Percentiles rank a stretch among this genome's conserved stretches.
Conservation (phyloP, 192 early-diverging fungal species). For the Paraglomus brasilianum region DNA sequence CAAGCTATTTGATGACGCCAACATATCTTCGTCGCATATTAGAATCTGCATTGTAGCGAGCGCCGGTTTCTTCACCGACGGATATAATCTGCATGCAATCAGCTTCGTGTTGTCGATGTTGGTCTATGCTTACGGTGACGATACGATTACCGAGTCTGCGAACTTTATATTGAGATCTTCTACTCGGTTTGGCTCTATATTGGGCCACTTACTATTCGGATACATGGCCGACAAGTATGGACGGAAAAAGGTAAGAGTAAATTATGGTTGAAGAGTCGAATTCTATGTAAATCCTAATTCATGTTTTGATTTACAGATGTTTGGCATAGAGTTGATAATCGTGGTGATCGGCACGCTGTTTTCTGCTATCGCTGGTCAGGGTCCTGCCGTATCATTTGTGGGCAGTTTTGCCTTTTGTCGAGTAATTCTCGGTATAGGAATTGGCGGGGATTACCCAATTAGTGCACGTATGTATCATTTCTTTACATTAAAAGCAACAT, state of each 20-base stretch:
- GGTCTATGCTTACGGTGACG: conserved; percentile 53
- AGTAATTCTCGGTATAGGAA: conserved; percentile 88
- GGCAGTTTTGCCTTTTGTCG: conserved; percentile 85
- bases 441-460: conserved; percentile 92
- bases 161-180: conserved; percentile 78
- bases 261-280: too few species aligned
- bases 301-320: conserved; percentile 51
- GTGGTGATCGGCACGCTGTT: conserved; percentile 85
- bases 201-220: conserved; percentile 79
- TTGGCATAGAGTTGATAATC: conserved; percentile 87
- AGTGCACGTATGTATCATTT: conserved; percentile 42
- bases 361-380: conserved; percentile 70
- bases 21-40: conserved; percentile 74
- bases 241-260: conserved; percentile 60
- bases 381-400: conserved; percentile 67
- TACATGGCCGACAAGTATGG: conserved; percentile 84
- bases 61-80: conserved; percentile 86
- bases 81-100: conserved; percentile 94
- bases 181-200: conserved; percentile 83
- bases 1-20: conserved; percentile 55
- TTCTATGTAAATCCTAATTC: too few species aligned
- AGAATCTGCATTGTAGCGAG: conserved; percentile 68
- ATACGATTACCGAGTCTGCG: conserved; percentile 41
- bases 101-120: conserved; percentile 84
- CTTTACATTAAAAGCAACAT: too few species aligned